Evolutionary conservation across 768 basidiomycete species (phyloP), one percentile per base, ranked within the genome.

Genomic region (Gyrodon lividus): DNA sequence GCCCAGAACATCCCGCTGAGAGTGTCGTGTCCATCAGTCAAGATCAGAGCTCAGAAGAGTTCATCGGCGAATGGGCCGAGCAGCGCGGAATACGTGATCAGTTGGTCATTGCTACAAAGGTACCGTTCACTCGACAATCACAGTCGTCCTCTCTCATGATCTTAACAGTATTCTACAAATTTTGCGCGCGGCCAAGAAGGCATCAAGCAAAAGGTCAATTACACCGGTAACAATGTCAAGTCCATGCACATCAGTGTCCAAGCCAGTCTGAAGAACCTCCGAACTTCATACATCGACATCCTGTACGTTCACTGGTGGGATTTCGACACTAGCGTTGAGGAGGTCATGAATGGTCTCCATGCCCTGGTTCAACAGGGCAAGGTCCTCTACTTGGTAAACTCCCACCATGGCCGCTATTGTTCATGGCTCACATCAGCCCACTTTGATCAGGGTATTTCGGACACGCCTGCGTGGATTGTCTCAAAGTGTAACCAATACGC

Each of bases 211-310:
- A 59, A 64, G 31, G 50, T 42, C 4, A 64, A 70, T 43, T 72
- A 66, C 49, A 38, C 37, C 8, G 77, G 78, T 17, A 79, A 78
- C 58, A 58, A 60, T 43, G 55, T 62, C 28, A 74, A 75, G 53
- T 67, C 59, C 3, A 58, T 78, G 60, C 54, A 57, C 20, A 6
- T 71, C 1, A 62, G 63, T 23, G 60, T 74, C 5, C 65, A 68
- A n/a, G 67, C 62, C 2, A 71, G 67, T 31, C 64, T 78, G 48
- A 70, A 70, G 54, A 84, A 82, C 53, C 72, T 87, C 17, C 67
- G 80, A 39, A 84, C 82, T 0, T 68, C 75, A n/a, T 86, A 79
- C 58, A 74, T 83, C 58, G 81, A 83, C 56, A 73, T 84, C 43
- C 61, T 82, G 26, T 82, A 83, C 52, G 58, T 82, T 5, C 81